These are phyloP conservation scores for Oryza rufipogon DNA, from an alignment of 176 grass and related monocot genomes.

Conservation along the genomic window DNA sequence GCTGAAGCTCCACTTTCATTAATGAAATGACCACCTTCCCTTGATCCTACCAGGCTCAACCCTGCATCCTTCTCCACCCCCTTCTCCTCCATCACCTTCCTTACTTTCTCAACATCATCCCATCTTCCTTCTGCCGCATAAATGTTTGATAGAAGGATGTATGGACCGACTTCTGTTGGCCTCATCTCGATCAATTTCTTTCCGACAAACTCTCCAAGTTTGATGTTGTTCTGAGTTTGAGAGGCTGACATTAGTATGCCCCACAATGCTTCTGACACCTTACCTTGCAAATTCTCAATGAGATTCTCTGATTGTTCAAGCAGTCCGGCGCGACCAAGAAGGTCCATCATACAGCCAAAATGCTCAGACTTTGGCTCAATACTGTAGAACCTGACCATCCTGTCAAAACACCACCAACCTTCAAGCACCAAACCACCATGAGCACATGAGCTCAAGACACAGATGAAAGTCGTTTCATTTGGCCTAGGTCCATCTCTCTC, in stretches of 20 bases:
- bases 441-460: conserved; percentile 62
- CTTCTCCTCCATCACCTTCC: conserved; percentile 54
- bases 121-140: conserved; percentile 60
- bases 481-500: conserved; percentile 49
- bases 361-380: conserved; percentile 60
- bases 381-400: conserved; percentile 53
- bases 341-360: conserved; percentile 78
- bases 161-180: conserved; percentile 52
- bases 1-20: background rate
- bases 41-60: conserved; percentile 35
- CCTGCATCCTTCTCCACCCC: conserved; percentile 45
- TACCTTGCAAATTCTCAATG: conserved; percentile 19
- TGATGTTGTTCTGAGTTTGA: conserved; percentile 39
- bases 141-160: conserved; percentile 61
- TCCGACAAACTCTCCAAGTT: conserved; percentile 62
- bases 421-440: conserved; percentile 72
- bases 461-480: conserved; percentile 64
- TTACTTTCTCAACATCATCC: conserved; percentile 64
- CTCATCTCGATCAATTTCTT: conserved; percentile 66
- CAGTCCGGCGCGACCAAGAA: conserved; percentile 62
- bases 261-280: conserved; percentile 47
- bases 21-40: background rate
- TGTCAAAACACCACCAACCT: conserved; percentile 73
- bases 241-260: conserved; percentile 54
- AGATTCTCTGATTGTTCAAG: conserved; percentile 42